phyloP scores from a whole-genome alignment of 2,329 filamentous ascomycete genomes.

The Cladosporium phlei region DNA sequence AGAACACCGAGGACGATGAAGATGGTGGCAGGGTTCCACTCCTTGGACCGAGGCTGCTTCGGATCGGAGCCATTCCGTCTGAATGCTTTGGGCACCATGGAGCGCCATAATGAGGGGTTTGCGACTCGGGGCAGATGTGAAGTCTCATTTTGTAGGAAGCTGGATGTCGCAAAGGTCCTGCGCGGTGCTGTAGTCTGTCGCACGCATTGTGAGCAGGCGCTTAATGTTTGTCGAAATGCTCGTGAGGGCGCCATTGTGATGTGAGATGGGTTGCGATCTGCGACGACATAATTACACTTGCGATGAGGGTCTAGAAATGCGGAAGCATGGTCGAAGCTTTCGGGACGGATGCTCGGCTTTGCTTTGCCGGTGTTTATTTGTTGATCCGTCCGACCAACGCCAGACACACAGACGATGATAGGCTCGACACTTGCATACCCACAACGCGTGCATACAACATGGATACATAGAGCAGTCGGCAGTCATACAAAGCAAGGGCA shows the following conservation, averaged over 20 bases:
- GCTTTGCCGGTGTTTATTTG: slow-evolving; percentile 13
- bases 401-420: no score
- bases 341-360: slow-evolving; percentile 8
- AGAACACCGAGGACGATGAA: slow-evolving; percentile 67
- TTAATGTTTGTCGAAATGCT: slow-evolving; percentile 12
- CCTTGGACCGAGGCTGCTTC: slow-evolving; percentile 22
- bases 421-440: slow-evolving; percentile 3
- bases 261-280: slow-evolving; percentile 1
- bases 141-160: slow-evolving; percentile 13
- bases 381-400: no score
- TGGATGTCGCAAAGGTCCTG: slow-evolving; percentile 8
- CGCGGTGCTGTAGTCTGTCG: neutral
- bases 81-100: slow-evolving; percentile 31
- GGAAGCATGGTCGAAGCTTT: slow-evolving; percentile 5
- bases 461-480: neutral
- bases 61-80: slow-evolving; percentile 18
- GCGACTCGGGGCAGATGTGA: slow-evolving; percentile 31
- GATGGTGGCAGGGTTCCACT: slow-evolving; percentile 55
- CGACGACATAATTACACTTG: no score
- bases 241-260: slow-evolving; percentile 15
- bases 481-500: neutral
- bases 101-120: slow-evolving; percentile 33
- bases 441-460: slow-evolving; percentile 1
- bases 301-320: neutral
- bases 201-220: slow-evolving; percentile 12